Conservation (phyloP, 2,329 filamentous ascomycete species). For the Pseudopithomyces chartarum region DNA sequence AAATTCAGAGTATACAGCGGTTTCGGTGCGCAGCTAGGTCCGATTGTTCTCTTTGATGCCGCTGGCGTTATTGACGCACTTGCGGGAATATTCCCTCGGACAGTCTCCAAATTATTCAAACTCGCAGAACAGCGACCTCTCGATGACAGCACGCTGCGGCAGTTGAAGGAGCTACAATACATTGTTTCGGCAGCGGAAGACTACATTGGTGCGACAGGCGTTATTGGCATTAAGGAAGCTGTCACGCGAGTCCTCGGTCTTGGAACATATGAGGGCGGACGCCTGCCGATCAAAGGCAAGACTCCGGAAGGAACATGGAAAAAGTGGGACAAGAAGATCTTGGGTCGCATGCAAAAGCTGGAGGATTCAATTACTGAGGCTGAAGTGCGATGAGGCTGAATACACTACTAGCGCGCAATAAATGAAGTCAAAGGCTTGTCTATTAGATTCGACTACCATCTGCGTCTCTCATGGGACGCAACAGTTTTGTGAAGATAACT, state of each 20-base stretch:
- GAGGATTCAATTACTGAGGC: constrained; percentile 36
- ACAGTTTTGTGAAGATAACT: too few species aligned
- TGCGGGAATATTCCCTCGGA: constrained; percentile 68
- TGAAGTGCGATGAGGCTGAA: constrained; percentile 16
- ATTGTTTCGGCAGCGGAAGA: constrained; percentile 66
- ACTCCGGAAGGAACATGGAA: constrained; percentile 65
- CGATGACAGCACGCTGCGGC: constrained; percentile 46
- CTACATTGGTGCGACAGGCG: constrained; percentile 63
- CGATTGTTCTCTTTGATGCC: constrained; percentile 65
- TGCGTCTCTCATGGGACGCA: too few species aligned
- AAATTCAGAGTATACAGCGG: constrained; percentile 68
- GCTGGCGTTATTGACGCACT: constrained; percentile 70
- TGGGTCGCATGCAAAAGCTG: constrained; percentile 38
- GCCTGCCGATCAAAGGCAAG: constrained; percentile 63
- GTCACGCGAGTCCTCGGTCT: constrained; percentile 63
- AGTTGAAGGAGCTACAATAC: constrained; percentile 63
- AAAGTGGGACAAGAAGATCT: constrained; percentile 39
- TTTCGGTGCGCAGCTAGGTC: constrained; percentile 68
- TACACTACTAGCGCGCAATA: not conserved
- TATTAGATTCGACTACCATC: too few species aligned
- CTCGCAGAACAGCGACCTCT: constrained; percentile 49
- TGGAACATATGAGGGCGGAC: constrained; percentile 63
- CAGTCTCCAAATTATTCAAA: constrained; percentile 63
- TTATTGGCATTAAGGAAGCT: constrained; percentile 69
- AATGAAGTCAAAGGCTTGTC: not conserved